Evolutionary conservation across 1,284 basidiomycete species (phyloP).

Genomic region (Trametes hirsuta): DNA sequence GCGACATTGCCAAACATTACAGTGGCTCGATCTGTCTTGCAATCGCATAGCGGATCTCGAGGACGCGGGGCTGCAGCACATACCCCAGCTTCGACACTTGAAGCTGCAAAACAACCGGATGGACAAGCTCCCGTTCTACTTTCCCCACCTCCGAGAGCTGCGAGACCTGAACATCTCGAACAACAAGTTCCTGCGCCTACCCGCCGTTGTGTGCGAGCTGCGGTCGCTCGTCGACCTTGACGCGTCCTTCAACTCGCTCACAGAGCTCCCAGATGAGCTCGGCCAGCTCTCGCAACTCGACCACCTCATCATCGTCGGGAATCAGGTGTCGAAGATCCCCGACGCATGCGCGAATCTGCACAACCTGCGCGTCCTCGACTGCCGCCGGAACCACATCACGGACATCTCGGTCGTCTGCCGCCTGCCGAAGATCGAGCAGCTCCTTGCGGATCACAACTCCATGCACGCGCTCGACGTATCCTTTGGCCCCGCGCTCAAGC

Average conservation of each 20-base stretch:
- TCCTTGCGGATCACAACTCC: conserved; percentile 83
- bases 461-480: conserved; percentile 81
- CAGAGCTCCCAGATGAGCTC: conserved; percentile 81
- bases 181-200: conserved; percentile 91
- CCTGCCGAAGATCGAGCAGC: conserved; percentile 68
- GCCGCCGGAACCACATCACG: conserved; percentile 79
- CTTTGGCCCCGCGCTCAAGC: conserved; percentile 64
- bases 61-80: conserved; percentile 81
- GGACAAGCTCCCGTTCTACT: conserved; percentile 85
- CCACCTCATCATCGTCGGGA: conserved; percentile 86
- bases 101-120: conserved; percentile 94
- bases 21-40: conserved; percentile 89
- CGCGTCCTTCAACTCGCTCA: conserved; percentile 93
- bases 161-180: conserved; percentile 94
- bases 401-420: conserved; percentile 74
- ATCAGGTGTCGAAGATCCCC: conserved; percentile 83
- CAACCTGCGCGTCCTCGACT: conserved; percentile 77
- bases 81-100: conserved; percentile 75
- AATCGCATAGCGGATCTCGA: conserved; percentile 93
- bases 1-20: conserved; percentile 74
- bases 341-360: conserved; percentile 63
- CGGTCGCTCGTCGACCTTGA: conserved; percentile 83
- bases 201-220: conserved; percentile 78
- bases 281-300: conserved; percentile 74
- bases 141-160: conserved; percentile 74